A percentile compares a stretch with the other conserved stretches of the same genome.
These are phyloP conservation scores for Marsdenia floribunda DNA, from an alignment of 257 asterid species.

Conservation along the genomic window DNA sequence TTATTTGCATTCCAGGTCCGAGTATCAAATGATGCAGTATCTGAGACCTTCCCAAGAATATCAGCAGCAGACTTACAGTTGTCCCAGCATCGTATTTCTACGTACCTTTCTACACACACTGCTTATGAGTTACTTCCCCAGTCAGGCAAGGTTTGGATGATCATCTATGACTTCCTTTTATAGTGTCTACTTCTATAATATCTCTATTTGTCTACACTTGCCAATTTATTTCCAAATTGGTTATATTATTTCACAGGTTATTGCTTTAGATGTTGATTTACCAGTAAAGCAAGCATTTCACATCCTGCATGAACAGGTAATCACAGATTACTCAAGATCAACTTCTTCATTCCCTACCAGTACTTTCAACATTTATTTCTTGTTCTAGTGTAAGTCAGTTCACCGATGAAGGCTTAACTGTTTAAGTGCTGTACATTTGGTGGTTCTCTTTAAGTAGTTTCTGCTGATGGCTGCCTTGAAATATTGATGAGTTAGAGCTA, in stretches of 20 bases:
- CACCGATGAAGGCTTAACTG: not conserved
- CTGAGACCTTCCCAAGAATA: constrained; percentile 46
- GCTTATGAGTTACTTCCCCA: constrained; percentile 90
- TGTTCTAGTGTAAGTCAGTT: not conserved
- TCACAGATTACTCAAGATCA: not conserved
- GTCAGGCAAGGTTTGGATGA: constrained; percentile 75
- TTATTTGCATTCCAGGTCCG: constrained; percentile 46
- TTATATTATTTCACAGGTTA: constrained; percentile 40
- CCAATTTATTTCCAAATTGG: constrained; percentile 1
- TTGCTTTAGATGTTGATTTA: constrained; percentile 73
- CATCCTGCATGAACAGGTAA: constrained; percentile 92
- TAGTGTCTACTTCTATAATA: constrained; percentile 2
- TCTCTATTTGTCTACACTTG: not conserved
- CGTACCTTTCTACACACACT: constrained; percentile 65
- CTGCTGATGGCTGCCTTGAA: not conserved
- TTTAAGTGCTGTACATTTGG: not conserved
- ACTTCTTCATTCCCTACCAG: not conserved
- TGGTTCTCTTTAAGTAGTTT: not conserved
- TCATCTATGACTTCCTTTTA: constrained; percentile 13
- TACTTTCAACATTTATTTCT: not conserved
- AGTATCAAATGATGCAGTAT: constrained; percentile 56
- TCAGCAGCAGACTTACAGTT: constrained; percentile 71
- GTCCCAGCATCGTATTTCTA: constrained; percentile 65
- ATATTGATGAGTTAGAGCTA: not conserved
- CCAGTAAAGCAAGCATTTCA: constrained; percentile 92